Evolutionary conservation across 2,329 filamentous ascomycete genomes (phyloP).

Genomic region (Microsporum ferrugineum): DNA sequence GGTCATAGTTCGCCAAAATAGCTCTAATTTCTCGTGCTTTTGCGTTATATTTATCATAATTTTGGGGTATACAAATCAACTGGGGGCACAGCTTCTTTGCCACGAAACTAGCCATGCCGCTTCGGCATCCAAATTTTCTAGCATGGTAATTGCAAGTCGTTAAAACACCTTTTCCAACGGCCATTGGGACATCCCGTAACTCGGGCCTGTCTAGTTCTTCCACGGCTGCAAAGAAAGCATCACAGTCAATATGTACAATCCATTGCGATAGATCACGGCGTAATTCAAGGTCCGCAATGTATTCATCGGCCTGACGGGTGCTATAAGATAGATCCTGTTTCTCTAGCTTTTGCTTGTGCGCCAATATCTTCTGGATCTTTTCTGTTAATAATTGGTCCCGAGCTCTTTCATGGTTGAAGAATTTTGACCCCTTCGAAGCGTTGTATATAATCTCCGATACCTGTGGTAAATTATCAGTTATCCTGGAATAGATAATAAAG

Average conservation of each 20-base stretch:
- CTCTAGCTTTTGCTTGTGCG: slow-evolving; percentile 64
- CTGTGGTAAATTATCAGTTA: slow-evolving; percentile 28
- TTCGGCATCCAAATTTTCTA: slow-evolving; percentile 77
- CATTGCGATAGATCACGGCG: slow-evolving; percentile 70
- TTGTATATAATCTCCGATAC: slow-evolving; percentile 96
- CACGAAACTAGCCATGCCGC: slow-evolving; percentile 92
- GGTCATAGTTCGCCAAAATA: slow-evolving; percentile 76
- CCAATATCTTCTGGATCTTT: slow-evolving; percentile 71
- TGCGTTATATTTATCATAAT: slow-evolving; percentile 80
- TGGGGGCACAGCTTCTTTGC: slow-evolving; percentile 87
- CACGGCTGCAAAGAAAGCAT: slow-evolving; percentile 94
- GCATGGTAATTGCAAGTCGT: slow-evolving; percentile 80
- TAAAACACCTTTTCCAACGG: slow-evolving; percentile 65
- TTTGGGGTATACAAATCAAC: slow-evolving; percentile 68
- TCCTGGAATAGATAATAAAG: slow-evolving; percentile 4
- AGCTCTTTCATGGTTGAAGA: slow-evolving; percentile 79
- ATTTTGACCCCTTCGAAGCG: slow-evolving; percentile 91
- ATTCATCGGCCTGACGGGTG: slow-evolving; percentile 64
- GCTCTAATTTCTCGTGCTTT: slow-evolving; percentile 82
- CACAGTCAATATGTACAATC: slow-evolving; percentile 88
- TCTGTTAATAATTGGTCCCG: slow-evolving; percentile 71
- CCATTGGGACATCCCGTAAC: slow-evolving; percentile 75
- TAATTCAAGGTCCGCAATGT: slow-evolving; percentile 67
- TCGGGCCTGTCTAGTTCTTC: slow-evolving; percentile 77
- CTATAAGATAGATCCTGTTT: slow-evolving; percentile 62